Evolutionary conservation across 192 early-diverging fungal genomes (phyloP).

Genomic region (Chytriomyces confervae): DNA sequence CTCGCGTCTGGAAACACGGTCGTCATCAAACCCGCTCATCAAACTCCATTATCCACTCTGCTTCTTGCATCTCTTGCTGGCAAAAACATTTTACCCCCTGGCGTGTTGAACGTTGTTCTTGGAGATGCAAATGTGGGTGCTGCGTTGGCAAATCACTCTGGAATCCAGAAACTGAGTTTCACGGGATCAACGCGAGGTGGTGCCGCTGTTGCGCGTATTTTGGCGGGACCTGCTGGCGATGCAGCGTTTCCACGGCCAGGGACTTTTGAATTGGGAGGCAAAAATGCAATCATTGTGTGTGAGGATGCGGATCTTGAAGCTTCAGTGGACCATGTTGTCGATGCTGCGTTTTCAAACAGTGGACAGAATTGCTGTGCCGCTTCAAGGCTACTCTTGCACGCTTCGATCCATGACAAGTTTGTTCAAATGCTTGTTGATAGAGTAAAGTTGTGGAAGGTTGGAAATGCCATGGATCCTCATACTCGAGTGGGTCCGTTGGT

Average conservation of each 20-base stretch:
- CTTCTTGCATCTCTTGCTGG: conserved; percentile 13
- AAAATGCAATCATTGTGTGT: conserved; percentile 66
- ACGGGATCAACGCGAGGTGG: conserved; percentile 57
- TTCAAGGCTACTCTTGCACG: conserved; percentile 18
- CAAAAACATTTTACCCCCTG: conserved; percentile 59
- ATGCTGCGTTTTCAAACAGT: conserved; percentile 28
- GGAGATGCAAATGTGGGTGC: conserved; percentile 73
- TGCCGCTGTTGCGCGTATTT: background rate
- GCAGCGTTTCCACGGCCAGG: conserved; percentile 71
- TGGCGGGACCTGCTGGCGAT: background rate
- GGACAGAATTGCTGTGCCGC: conserved; percentile 38
- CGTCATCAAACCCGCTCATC: conserved; percentile 76
- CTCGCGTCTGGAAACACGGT: conserved; percentile 74
- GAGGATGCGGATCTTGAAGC: conserved; percentile 29
- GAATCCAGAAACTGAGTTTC: conserved; percentile 71
- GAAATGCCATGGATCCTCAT: conserved; percentile 1
- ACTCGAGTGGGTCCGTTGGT: conserved; percentile 23
- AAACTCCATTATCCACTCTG: conserved; percentile 41
- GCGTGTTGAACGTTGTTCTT: conserved; percentile 82
- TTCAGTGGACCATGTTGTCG: conserved; percentile 13
- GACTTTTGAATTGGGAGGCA: conserved; percentile 82
- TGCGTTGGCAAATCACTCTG: conserved; percentile 69
- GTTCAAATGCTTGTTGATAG: background rate
- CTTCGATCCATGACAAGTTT: conserved; percentile 9
- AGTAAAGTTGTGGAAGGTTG: background rate